Conservation (phyloP, 2,329 filamentous ascomycete species). For the Hymenoscyphus linearis region DNA sequence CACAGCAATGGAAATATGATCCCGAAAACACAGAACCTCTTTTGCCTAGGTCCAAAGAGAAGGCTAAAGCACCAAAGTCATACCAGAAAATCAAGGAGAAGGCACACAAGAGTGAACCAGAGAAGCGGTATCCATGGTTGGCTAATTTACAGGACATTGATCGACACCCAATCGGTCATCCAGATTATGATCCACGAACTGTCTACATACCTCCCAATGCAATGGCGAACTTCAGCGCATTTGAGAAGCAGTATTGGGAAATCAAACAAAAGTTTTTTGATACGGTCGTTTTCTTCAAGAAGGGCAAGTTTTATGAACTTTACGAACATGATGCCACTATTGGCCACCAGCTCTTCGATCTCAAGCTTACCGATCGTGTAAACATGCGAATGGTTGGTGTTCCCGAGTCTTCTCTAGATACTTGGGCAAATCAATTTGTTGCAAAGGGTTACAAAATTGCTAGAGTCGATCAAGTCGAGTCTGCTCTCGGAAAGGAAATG, state of each 20-base stretch:
- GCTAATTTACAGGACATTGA: constrained; percentile 82
- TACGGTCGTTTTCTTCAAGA: constrained; percentile 98
- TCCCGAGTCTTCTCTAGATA: constrained; percentile 87
- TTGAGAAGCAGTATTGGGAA: constrained; percentile 98
- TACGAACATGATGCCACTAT: constrained; percentile 98
- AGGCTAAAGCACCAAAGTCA: constrained; percentile 33
- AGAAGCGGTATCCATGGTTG: constrained; percentile 85
- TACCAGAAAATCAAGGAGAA: constrained; percentile 49
- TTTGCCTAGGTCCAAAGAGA: constrained; percentile 39
- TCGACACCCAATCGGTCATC: constrained; percentile 68
- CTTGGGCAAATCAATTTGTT: constrained; percentile 98
- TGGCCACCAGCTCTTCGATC: constrained; percentile 91
- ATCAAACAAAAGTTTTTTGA: constrained; percentile 99
- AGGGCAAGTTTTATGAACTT: constrained; percentile 97
- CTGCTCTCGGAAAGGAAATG: constrained; percentile 95
- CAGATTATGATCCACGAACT: constrained; percentile 86
- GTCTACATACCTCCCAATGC: constrained; percentile 82
- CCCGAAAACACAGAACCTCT: constrained; percentile 50
- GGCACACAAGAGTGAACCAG: constrained; percentile 75
- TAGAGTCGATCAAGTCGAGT: constrained; percentile 93
- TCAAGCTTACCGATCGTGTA: constrained; percentile 95
- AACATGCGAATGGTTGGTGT: constrained; percentile 99
- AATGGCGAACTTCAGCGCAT: constrained; percentile 80
- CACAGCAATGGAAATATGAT: constrained; percentile 76
- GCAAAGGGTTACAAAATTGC: constrained; percentile 98